Evolutionary conservation across 2,329 filamentous ascomycete genomes (phyloP), one percentile per base, ranked within the genome.

Genomic region (Neophaeococcomyces mojaviensis): DNA sequence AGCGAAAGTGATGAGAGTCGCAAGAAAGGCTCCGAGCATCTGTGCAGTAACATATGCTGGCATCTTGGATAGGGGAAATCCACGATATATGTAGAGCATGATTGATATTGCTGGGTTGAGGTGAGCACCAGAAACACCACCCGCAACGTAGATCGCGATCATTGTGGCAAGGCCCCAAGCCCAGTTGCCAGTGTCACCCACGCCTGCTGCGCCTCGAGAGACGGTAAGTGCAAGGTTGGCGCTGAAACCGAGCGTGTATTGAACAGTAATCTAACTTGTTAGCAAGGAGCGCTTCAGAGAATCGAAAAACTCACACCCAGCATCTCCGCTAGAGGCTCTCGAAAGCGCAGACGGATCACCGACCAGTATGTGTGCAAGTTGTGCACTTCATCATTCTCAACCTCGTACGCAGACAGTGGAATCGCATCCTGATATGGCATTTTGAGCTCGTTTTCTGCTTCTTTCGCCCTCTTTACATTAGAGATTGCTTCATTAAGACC

Each of bases 121-220:
- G 44, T 72, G 69, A 2, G 67, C 69, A 43, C 69, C 69, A 3
- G 68, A 71, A 15, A 71, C 64, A 44, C 69, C 69, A 64, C 69
- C 69, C 16, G 65, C 68, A 30, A 72, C 65, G 48, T 71, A 71
- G 50, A 72, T 70, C 8, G 61, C 69, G 26, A 70, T 62, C 71
- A 78, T 79, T 18, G 69, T 68, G 1, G 71, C 74, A 12, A 78
- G 63, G 1, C 75, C 76, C 76, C 75, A 79, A 4, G 69, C 66
- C 65, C 64, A 70, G 20, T 60, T 57, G 28, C 24, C 24, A 28
- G 68, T 68, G 49, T 68, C 65, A 3, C 68, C 68, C 26, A 70
- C 73, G 1, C 66, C 67, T 1, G 62, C 57, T 15, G 58, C 49
- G 18, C 60, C 59, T 12, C 62, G 28, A 22, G 50, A 48, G 16